A percentile compares a stretch with the other conserved stretches of the same genome.
phyloP scores from a whole-genome alignment of 2,329 filamentous ascomycete genomes.

The Xylariaceae sp. region DNA sequence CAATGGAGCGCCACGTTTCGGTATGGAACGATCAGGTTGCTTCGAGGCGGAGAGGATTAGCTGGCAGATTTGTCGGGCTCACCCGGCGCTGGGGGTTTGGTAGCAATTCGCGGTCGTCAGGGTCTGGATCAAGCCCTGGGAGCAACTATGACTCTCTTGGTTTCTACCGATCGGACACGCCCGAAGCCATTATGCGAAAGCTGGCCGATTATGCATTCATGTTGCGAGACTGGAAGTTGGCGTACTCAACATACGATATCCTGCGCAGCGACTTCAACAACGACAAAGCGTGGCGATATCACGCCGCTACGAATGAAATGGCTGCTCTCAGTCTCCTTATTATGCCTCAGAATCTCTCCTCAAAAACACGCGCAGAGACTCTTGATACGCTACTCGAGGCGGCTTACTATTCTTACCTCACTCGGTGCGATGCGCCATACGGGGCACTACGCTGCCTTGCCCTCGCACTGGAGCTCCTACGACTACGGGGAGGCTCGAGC shows the following conservation, averaged over 20 bases:
- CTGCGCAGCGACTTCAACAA: constrained; percentile 84
- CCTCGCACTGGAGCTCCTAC: constrained; percentile 75
- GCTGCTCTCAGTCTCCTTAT: constrained; percentile 79
- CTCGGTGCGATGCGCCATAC: constrained; percentile 74
- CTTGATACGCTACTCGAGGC: constrained; percentile 86
- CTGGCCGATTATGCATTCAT: constrained; percentile 95
- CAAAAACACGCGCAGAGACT: constrained; percentile 74
- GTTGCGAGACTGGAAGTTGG: constrained; percentile 92
- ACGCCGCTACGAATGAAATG: constrained; percentile 95
- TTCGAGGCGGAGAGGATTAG: constrained; percentile 80
- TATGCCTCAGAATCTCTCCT: constrained; percentile 64
- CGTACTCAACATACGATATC: constrained; percentile 87
- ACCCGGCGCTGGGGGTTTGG: constrained; percentile 90
- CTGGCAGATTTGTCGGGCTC: constrained; percentile 89
- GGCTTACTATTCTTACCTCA: constrained; percentile 87
- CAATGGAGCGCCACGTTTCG: constrained; percentile 88
- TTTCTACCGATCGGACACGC: constrained; percentile 77
- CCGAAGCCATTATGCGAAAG: constrained; percentile 89
- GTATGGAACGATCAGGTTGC: constrained; percentile 98
- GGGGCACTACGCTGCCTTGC: constrained; percentile 74
- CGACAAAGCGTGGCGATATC: constrained; percentile 95
- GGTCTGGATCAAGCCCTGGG: constrained; percentile 46
- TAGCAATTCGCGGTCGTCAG: constrained; percentile 57
- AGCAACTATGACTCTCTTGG: constrained; percentile 75
- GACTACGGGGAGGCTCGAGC: constrained; percentile 71